These are phyloP conservation scores for Diospyros lotus DNA, from an alignment of 148 eudicot genomes.

Conservation along the genomic window DNA sequence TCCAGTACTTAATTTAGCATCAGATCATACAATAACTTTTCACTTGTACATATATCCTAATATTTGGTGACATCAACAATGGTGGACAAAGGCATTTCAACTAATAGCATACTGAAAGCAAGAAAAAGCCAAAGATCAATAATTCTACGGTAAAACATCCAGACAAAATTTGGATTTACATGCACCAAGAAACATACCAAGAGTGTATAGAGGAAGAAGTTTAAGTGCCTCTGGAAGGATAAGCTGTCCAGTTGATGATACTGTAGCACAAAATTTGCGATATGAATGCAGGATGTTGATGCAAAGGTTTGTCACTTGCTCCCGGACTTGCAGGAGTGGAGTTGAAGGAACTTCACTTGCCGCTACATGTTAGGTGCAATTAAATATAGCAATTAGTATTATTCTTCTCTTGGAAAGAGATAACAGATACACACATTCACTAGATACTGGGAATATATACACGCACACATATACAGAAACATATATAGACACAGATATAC, in stretches of 20 bases:
- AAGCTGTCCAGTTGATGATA: slow-evolving; percentile 85
- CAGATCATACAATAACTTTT: slow-evolving; percentile 2
- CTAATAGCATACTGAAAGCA: neutral
- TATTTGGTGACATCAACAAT: neutral
- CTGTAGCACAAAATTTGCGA: slow-evolving; percentile 92
- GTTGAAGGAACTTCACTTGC: slow-evolving; percentile 66
- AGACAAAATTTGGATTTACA: neutral
- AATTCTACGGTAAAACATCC: neutral
- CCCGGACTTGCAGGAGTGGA: slow-evolving; percentile 77
- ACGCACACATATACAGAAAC: no score
- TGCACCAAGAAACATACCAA: slow-evolving; percentile 48
- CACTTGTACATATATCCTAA: neutral
- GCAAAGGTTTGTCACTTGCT: slow-evolving; percentile 78
- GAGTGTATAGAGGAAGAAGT: slow-evolving; percentile 82
- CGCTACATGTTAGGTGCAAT: slow-evolving; percentile 38
- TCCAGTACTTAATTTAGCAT: neutral
- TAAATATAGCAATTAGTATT: slow-evolving; percentile 16
- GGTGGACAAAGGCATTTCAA: neutral
- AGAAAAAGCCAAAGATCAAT: neutral
- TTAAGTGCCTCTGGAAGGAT: slow-evolving; percentile 98
- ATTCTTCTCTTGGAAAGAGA: neutral
- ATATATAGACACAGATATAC: neutral
- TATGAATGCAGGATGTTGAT: slow-evolving; percentile 75
- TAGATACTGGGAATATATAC: neutral
- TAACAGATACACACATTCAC: neutral